Base-by-base conservation (phyloP, 768 basidiomycete genomes). In the Imleria badia region DNA sequence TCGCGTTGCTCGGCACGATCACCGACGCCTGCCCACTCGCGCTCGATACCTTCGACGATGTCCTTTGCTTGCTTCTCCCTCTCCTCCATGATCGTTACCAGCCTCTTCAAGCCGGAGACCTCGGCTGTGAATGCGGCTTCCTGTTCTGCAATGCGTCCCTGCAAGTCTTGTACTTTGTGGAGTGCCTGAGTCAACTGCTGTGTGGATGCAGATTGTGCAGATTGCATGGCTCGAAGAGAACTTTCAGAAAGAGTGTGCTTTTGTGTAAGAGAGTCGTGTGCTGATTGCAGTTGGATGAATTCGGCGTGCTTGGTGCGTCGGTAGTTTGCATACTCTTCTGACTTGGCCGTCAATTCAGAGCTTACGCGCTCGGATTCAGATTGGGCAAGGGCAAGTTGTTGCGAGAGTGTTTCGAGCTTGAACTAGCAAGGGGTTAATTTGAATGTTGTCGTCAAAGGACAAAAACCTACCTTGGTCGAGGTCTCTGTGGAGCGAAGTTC, bases 21-120 rank as follows among this genome's bases (percentile, higher is more conserved):
- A 9, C 85, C 83, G 11, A 94, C 80, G 19, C 77, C 77, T 22
- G 87, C 87, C 83, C 91, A 89, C 60, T 96, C 92, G 29, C 75
- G 78, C 71, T 97, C 94, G 51, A 98, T 83, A 36, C 78, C 78
- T 22, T 92, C 87, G 1, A 98, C 86, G 49, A 93, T 83, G 20
- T 82, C 79, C 73, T 91, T 90, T 20, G 91, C 83, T 58, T 94
- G 89, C 48, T 85, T 84, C 67, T 94, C 93, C 35, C 94, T 81
- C 52, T 87, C 87, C 68, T 98, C 93, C 78, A 97, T 86, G 76
- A 94, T 82, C 8, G 80, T 74, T 12, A 94, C 86, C 17, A 97
- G 76, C 30, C 93, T 80, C 54, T 83, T 81, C 60, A 94, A 72
- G 13, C 84, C 82, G 38, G 80, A 83, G 3, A 86, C 84, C 67